These are phyloP conservation scores for Pseudogymnoascus sp. DNA, from an alignment of 2,329 filamentous ascomycete species.

Conservation along the genomic window DNA sequence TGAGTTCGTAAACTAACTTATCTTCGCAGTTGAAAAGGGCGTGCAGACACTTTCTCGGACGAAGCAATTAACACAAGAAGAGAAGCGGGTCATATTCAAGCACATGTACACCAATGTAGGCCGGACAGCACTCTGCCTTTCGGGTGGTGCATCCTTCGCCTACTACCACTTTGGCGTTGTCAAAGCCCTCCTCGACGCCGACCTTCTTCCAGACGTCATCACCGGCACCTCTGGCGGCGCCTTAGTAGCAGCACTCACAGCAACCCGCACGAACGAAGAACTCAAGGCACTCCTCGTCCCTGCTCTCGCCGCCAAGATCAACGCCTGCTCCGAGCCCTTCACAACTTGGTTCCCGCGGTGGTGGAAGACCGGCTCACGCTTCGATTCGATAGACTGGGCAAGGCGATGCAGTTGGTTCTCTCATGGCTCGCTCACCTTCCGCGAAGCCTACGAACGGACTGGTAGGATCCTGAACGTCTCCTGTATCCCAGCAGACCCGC, in stretches of 20 bases:
- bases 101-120: slow-evolving; percentile 86
- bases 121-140: slow-evolving; percentile 84
- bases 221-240: slow-evolving; percentile 94
- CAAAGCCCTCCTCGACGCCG: slow-evolving; percentile 78
- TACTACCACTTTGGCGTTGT: slow-evolving; percentile 96
- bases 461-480: slow-evolving; percentile 92
- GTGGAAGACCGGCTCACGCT: slow-evolving; percentile 88
- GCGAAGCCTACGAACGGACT: slow-evolving; percentile 87
- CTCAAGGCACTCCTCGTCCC: slow-evolving; percentile 77
- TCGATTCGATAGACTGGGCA: slow-evolving; percentile 91
- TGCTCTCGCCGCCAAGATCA: slow-evolving; percentile 75
- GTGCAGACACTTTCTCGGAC: slow-evolving; percentile 62
- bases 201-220: slow-evolving; percentile 83
- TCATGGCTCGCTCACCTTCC: slow-evolving; percentile 83
- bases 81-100: slow-evolving; percentile 77
- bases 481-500: slow-evolving; percentile 90
- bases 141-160: slow-evolving; percentile 86
- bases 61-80: slow-evolving; percentile 56
- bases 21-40: slow-evolving; percentile 47
- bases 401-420: slow-evolving; percentile 81
- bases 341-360: slow-evolving; percentile 71
- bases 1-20: neutral
- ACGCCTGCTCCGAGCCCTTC: slow-evolving; percentile 71
- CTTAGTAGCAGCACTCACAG: slow-evolving; percentile 75
- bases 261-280: slow-evolving; percentile 86